These are phyloP conservation scores for Ailanthus altissimus DNA, from an alignment of 345 rosid species.

Conservation along the genomic window DNA sequence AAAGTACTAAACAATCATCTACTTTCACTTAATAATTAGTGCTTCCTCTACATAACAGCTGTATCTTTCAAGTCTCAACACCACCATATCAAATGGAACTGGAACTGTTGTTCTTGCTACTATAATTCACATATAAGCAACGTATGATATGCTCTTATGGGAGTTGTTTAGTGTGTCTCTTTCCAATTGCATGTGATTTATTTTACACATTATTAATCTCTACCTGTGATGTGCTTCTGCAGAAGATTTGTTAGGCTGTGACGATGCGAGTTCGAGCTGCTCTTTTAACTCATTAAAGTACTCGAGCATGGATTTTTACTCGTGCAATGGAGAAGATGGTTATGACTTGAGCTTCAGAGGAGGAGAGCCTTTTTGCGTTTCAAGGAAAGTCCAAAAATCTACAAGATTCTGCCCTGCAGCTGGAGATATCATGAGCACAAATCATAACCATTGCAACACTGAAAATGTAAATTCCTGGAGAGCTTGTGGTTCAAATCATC, in stretches of 20 bases:
- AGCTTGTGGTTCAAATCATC: slow-evolving; percentile 14
- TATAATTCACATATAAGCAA: too few relatives aligned
- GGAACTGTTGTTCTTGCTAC: too few relatives aligned
- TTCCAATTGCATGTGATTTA: too few relatives aligned
- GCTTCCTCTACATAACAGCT: too few relatives aligned
- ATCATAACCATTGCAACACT: neutral
- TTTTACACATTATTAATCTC: too few relatives aligned
- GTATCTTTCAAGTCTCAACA: too few relatives aligned
- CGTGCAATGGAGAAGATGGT: slow-evolving; percentile 44
- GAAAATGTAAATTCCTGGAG: slow-evolving; percentile 15
- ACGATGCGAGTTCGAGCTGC: slow-evolving; percentile 55
- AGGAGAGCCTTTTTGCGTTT: slow-evolving; percentile 28
- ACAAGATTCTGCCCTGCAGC: slow-evolving; percentile 47
- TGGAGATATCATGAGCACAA: slow-evolving; percentile 19
- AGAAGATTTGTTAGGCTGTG: slow-evolving; percentile 38
- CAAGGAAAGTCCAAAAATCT: slow-evolving; percentile 27
- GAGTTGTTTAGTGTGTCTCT: too few relatives aligned
- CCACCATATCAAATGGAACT: too few relatives aligned
- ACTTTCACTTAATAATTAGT: too few relatives aligned
- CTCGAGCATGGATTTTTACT: slow-evolving; percentile 43
- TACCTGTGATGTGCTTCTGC: slow-evolving; percentile 5
- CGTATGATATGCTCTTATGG: too few relatives aligned
- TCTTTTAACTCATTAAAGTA: slow-evolving; percentile 49
- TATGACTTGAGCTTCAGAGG: slow-evolving; percentile 23
- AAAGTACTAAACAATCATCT: too few relatives aligned